Conservation (phyloP, 2,329 filamentous ascomycete genomes). For the Aureobasidium namibiae region DNA sequence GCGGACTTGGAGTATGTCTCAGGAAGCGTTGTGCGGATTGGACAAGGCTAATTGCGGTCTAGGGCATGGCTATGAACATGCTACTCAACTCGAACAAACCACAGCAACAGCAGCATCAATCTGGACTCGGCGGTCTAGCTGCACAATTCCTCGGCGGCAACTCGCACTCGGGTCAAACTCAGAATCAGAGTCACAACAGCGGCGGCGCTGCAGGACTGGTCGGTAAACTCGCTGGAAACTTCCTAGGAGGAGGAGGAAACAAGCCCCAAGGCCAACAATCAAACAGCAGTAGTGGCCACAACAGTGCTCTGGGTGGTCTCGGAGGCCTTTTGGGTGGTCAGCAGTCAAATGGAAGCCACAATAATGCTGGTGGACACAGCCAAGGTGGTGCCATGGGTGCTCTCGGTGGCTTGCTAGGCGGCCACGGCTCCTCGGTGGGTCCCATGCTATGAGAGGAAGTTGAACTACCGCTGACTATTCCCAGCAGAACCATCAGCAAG, state of each 20-base stretch:
- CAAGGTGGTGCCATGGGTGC: slow-evolving; percentile 13
- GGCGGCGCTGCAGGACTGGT: slow-evolving; percentile 18
- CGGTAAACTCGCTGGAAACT: slow-evolving; percentile 18
- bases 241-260: slow-evolving; percentile 17
- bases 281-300: slow-evolving; percentile 15
- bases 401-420: slow-evolving; percentile 18
- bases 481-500: slow-evolving; percentile 15
- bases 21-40: not conserved
- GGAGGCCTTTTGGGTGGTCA: slow-evolving; percentile 18
- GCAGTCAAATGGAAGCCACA: slow-evolving; percentile 15
- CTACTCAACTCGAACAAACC: slow-evolving; percentile 25
- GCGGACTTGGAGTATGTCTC: slow-evolving; percentile 19
- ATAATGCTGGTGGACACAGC: not conserved
- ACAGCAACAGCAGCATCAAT: slow-evolving; percentile 15
- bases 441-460: not conserved
- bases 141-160: slow-evolving; percentile 23
- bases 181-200: slow-evolving; percentile 2
- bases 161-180: slow-evolving; percentile 13
- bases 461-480: not conserved
- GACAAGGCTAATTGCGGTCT: not conserved
- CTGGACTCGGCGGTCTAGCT: slow-evolving; percentile 24
- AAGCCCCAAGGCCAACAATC: slow-evolving; percentile 14
- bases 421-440: slow-evolving; percentile 16
- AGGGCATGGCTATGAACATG: slow-evolving; percentile 22
- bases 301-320: slow-evolving; percentile 15